Percentiles rank a stretch among this genome's conserved stretches.
phyloP scores from a whole-genome alignment of 2,329 filamentous ascomycete species.

The Penicillium sp. region DNA sequence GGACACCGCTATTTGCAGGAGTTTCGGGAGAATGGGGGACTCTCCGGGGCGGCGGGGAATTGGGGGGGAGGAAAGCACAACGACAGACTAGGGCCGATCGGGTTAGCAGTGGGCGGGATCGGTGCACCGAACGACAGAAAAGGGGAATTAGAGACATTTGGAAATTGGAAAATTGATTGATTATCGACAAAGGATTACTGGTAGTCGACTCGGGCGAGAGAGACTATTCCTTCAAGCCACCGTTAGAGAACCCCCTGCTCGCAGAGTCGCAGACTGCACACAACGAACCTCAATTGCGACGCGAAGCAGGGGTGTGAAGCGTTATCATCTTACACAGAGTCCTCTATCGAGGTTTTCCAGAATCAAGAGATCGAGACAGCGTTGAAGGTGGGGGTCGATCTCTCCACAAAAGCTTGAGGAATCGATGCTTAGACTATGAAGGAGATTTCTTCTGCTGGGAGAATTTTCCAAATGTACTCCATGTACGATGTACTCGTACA shows the following conservation, averaged over 20 bases:
- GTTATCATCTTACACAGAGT: not conserved
- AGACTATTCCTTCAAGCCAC: not conserved
- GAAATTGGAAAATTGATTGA: too few species aligned
- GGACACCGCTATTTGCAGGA: constrained; percentile 22
- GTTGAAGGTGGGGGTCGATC: constrained; percentile 14
- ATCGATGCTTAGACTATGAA: too few species aligned
- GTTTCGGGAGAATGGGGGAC: constrained; percentile 8
- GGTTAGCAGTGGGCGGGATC: not conserved
- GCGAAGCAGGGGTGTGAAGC: not conserved
- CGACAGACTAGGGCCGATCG: not conserved
- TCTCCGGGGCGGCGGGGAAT: not conserved
- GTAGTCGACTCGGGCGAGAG: not conserved
- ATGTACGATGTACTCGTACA: too few species aligned
- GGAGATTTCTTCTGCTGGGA: too few species aligned
- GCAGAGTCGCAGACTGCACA: not conserved
- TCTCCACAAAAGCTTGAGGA: not conserved
- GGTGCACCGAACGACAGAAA: not conserved
- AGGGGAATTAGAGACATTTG: not conserved
- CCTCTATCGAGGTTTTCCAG: not conserved
- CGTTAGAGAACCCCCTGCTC: not conserved
- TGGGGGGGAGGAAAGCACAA: not conserved
- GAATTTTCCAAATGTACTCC: too few species aligned
- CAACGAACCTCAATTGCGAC: not conserved
- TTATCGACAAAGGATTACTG: too few species aligned
- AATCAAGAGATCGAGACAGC: constrained; percentile 17